Percentiles rank a stretch among this genome's conserved stretches.
Conservation (phyloP, 2,329 filamentous ascomycete species). For the Exserohilum rostratum region DNA sequence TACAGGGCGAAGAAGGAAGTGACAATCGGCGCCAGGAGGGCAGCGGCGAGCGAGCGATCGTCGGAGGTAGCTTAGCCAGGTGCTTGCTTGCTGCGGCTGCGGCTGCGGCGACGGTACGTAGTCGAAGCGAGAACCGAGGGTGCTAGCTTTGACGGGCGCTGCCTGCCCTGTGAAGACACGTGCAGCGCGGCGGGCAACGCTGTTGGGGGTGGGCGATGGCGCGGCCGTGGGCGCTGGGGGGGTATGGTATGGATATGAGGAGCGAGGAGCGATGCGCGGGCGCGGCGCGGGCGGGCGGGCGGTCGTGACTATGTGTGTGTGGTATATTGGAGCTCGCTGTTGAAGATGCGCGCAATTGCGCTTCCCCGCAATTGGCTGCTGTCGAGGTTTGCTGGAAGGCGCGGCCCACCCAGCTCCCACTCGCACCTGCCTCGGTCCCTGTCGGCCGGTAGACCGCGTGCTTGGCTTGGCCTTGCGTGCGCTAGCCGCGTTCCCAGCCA, state of each 20-base stretch:
- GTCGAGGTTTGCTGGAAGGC: conserved; percentile 26
- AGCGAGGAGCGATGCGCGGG: too few species aligned
- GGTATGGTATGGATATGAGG: too few species aligned
- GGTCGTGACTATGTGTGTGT: neutral
- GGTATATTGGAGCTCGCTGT: conserved; percentile 5
- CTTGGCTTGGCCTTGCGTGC: conserved; percentile 8
- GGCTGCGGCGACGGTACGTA: neutral
- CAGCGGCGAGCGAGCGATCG: conserved; percentile 3
- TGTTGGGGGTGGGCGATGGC: conserved; percentile 1
- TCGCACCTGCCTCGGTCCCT: conserved; percentile 22
- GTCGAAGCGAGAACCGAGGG: neutral
- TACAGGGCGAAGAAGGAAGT: conserved; percentile 2
- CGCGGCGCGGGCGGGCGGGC: too few species aligned
- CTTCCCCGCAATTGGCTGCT: conserved; percentile 39
- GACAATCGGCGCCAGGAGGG: conserved; percentile 7
- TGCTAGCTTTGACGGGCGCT: conserved; percentile 7
- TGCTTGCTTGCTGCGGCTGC: conserved; percentile 4
- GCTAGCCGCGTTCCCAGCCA: conserved; percentile 3
- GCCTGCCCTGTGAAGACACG: neutral
- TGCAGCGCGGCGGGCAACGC: conserved; percentile 8
- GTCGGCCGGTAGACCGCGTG: conserved; percentile 16
- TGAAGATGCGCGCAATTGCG: conserved; percentile 26
- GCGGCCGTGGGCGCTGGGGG: too few species aligned
- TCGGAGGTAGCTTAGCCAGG: neutral
- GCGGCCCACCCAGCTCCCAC: conserved; percentile 2